These are phyloP conservation scores for Casuarina cunninghamiana DNA, from an alignment of 306 rosid species.

Conservation along the genomic window DNA sequence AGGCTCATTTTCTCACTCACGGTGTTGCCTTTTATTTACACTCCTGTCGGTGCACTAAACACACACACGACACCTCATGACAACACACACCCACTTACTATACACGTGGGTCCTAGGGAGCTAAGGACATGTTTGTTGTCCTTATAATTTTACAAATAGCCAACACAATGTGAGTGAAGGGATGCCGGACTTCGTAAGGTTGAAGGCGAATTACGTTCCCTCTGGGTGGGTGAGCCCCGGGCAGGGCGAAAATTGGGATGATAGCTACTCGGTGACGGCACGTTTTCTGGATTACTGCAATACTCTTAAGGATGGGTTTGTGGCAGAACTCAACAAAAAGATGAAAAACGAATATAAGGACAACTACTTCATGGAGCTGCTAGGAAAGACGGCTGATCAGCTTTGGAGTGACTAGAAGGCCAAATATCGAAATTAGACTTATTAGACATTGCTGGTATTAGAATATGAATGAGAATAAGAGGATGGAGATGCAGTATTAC, in stretches of 20 bases:
- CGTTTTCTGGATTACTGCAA: conserved; percentile 42
- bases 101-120: no score
- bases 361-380: conserved; percentile 23
- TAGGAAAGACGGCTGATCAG: conserved; percentile 43
- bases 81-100: no score
- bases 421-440: conserved; percentile 18
- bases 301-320: conserved; percentile 38
- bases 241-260: conserved; percentile 26
- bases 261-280: conserved; percentile 43
- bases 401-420: conserved; percentile 54
- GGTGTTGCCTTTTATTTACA: no score
- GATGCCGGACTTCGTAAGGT: conserved; percentile 45
- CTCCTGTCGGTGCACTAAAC: no score
- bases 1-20: no score
- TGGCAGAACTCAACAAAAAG: conserved; percentile 47
- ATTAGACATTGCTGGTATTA: no score
- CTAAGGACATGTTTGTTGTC: no score
- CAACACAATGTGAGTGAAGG: conserved; percentile 42
- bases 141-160: no score
- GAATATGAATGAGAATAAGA: neutral
- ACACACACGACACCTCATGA: no score
- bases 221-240: conserved; percentile 15
- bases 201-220: conserved; percentile 33
- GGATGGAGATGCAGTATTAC: neutral
- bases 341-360: conserved; percentile 37